These are phyloP conservation scores for Triticum timopheevii DNA, from an alignment of 176 grass and related monocot species.

Conservation along the genomic window DNA sequence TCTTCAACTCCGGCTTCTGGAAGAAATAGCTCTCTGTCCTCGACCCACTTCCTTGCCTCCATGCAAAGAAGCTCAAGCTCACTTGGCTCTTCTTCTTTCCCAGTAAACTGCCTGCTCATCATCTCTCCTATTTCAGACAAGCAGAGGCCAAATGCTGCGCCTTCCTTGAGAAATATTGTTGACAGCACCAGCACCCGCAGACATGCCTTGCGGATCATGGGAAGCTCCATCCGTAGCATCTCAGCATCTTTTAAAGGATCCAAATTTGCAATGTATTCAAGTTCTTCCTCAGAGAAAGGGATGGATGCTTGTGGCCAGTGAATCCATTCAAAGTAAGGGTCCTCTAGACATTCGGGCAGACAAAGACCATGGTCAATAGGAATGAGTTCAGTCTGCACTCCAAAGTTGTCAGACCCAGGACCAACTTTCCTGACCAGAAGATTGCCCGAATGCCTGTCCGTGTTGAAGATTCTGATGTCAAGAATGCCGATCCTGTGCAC, in stretches of 20 bases:
- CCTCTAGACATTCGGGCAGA: conserved; percentile 84
- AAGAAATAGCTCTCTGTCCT: conserved; percentile 54
- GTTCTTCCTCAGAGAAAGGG: conserved; percentile 83
- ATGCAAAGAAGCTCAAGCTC: conserved; percentile 88
- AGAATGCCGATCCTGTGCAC: conserved; percentile 93
- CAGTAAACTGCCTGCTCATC: conserved; percentile 95
- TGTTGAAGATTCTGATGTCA: conserved; percentile 96
- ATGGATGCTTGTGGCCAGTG: conserved; percentile 93
- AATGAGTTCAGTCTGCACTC: conserved; percentile 65
- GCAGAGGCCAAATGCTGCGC: conserved; percentile 64
- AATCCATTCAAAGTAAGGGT: conserved; percentile 99
- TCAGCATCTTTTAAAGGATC: conserved; percentile 70
- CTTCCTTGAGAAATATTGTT: conserved; percentile 85
- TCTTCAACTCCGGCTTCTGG: conserved; percentile 59
- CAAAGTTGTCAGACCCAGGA: conserved; percentile 62
- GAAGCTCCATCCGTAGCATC: conserved; percentile 63
- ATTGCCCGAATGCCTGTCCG: conserved; percentile 89
- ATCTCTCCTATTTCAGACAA: conserved; percentile 92
- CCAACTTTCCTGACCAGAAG: conserved; percentile 73
- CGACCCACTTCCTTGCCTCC: conserved; percentile 62
- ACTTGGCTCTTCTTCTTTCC: conserved; percentile 83
- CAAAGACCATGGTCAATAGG: conserved; percentile 95
- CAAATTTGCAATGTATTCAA: conserved; percentile 75
- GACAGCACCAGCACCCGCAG: conserved; percentile 81
- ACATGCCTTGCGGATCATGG: conserved; percentile 83